These are phyloP conservation scores for Boletus sensibilis DNA, from an alignment of 768 basidiomycete species.

Conservation along the genomic window DNA sequence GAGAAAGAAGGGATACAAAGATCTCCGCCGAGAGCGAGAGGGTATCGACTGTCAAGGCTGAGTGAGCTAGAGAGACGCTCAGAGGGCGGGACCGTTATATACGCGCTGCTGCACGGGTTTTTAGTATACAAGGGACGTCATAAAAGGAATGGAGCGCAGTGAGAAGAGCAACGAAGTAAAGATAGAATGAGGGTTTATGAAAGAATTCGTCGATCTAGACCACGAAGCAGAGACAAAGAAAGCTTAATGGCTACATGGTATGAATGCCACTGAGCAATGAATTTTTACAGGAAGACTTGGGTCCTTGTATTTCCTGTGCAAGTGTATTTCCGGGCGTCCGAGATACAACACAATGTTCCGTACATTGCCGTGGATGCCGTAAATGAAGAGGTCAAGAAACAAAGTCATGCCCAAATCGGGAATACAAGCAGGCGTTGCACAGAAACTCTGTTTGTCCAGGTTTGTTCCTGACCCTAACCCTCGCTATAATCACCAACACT, in stretches of 20 bases:
- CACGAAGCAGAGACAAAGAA: background rate
- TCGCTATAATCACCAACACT: conserved; percentile 11
- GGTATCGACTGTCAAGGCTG: background rate
- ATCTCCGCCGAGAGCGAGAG: background rate
- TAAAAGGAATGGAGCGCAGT: conserved; percentile 10
- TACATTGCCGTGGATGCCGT: background rate
- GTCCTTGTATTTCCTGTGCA: conserved; percentile 14
- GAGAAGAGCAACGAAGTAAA: background rate
- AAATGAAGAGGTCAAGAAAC: background rate
- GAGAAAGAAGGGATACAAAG: background rate
- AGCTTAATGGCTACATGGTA: background rate
- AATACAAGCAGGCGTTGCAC: conserved; percentile 25
- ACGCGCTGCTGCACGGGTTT: background rate
- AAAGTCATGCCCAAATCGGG: conserved; percentile 31
- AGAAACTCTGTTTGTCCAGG: conserved; percentile 2
- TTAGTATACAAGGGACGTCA: conserved; percentile 16
- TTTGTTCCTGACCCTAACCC: conserved; percentile 1
- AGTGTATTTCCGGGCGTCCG: background rate
- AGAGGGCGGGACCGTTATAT: conserved; percentile 5
- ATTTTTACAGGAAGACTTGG: background rate
- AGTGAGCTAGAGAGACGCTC: background rate
- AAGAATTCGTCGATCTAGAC: background rate
- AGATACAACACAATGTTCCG: conserved; percentile 6
- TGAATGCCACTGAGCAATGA: background rate
- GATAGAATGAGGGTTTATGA: background rate